phyloP scores from a whole-genome alignment of 1,284 basidiomycete genomes.

The Rhodotorula sp. region DNA sequence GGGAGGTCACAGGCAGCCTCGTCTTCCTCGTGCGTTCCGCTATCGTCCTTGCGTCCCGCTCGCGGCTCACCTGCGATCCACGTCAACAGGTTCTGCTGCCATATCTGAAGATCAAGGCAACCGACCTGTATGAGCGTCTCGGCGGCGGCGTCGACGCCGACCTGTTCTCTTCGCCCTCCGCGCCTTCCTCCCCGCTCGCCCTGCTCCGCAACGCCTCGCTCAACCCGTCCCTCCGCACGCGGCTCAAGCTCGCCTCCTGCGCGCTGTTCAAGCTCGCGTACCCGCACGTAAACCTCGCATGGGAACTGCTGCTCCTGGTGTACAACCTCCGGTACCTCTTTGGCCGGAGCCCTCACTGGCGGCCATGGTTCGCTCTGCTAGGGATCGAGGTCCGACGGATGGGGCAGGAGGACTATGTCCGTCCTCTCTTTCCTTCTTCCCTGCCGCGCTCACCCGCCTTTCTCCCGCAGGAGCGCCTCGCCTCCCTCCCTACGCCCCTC shows the following conservation, averaged over 20 bases:
- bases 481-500: slow-evolving; percentile 32
- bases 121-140: slow-evolving; percentile 85
- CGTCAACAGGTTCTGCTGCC: slow-evolving; percentile 74
- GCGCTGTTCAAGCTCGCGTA: slow-evolving; percentile 57
- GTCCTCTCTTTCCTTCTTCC: neutral
- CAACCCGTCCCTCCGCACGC: neutral
- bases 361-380: slow-evolving; percentile 87
- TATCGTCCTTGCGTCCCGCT: neutral
- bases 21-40: slow-evolving; percentile 37
- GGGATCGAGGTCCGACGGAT: slow-evolving; percentile 78
- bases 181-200: slow-evolving; percentile 5
- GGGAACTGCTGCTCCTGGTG: slow-evolving; percentile 77
- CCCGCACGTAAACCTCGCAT: slow-evolving; percentile 74
- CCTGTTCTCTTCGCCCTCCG: slow-evolving; percentile 31
- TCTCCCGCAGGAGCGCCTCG: slow-evolving; percentile 38
- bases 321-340: slow-evolving; percentile 92
- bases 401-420: slow-evolving; percentile 65
- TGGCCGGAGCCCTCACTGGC: slow-evolving; percentile 79
- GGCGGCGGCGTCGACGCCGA: slow-evolving; percentile 70
- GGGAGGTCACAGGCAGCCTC: slow-evolving; percentile 58
- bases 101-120: slow-evolving; percentile 82
- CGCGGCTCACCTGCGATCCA: neutral
- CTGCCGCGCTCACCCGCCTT: neutral
- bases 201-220: slow-evolving; percentile 40
- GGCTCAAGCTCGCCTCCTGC: slow-evolving; percentile 59